Conservation (phyloP, 106 monocot genomes). For the Phalaenopsis aphrodite region DNA sequence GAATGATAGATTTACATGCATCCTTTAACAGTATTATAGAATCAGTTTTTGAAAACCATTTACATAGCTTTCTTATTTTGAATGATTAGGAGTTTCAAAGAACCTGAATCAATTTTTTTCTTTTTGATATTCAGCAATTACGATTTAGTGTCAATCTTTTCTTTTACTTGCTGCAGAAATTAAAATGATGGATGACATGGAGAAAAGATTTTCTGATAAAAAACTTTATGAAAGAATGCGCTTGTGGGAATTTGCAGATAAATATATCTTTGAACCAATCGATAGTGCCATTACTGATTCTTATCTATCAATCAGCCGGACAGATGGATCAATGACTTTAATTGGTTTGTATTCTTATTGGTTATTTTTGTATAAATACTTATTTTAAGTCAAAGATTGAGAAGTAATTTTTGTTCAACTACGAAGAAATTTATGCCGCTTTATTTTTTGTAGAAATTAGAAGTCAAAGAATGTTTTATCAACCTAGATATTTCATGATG, state of each 20-base stretch:
- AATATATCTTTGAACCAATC: slow-evolving; percentile 69
- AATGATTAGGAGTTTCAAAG: background rate
- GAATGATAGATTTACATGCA: background rate
- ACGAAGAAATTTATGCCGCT: background rate
- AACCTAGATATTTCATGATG: background rate
- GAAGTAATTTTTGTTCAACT: background rate
- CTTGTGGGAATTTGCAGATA: slow-evolving; percentile 75
- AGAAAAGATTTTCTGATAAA: slow-evolving; percentile 9
- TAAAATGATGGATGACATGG: slow-evolving; percentile 7
- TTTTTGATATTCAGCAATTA: background rate
- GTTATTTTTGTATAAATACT: background rate
- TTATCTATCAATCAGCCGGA: slow-evolving; percentile 56
- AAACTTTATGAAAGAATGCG: slow-evolving; percentile 58
- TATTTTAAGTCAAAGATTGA: background rate
- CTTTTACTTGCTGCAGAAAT: background rate
- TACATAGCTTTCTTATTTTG: background rate
- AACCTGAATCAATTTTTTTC: background rate
- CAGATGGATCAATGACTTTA: slow-evolving; percentile 58
- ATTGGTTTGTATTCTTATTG: slow-evolving; percentile 34
- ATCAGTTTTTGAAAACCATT: background rate
- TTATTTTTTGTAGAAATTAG: background rate
- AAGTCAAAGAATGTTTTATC: background rate
- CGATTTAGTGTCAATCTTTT: background rate
- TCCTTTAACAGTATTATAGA: background rate
- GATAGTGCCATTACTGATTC: slow-evolving; percentile 39